These are phyloP conservation scores for Symbiodinium natans DNA, from an alignment of 73 alveolate species.

Conservation along the genomic window DNA sequence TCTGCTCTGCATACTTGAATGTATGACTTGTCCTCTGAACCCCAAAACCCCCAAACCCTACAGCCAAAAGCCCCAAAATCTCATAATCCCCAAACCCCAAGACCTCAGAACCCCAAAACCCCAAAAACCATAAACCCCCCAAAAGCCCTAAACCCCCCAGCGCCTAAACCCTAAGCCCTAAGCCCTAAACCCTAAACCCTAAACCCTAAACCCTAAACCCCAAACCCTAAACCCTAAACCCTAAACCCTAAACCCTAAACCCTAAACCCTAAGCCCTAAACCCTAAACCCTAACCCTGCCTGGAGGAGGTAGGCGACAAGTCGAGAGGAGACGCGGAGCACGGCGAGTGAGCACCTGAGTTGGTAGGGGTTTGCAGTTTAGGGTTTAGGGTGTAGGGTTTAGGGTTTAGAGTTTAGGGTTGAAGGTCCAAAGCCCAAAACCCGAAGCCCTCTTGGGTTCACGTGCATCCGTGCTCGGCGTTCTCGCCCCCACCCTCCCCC, in stretches of 20 bases:
- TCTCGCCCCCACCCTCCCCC: too few species aligned
- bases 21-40: too few species aligned
- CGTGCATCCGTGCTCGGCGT: too few species aligned
- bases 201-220: background rate
- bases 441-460: background rate
- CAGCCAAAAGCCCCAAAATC: too few species aligned
- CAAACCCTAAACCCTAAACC: background rate
- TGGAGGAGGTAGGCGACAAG: background rate
- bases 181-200: background rate
- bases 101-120: background rate
- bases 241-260: background rate
- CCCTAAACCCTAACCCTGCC: background rate
- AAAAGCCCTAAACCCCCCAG: background rate
- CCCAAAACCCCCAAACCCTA: too few species aligned
- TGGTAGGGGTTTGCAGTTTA: background rate
- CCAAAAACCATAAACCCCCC: background rate
- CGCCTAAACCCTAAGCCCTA: background rate
- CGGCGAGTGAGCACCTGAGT: background rate
- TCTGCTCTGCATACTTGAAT: too few species aligned
- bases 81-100: background rate
- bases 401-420: background rate
- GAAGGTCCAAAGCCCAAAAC: background rate
- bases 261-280: too few species aligned
- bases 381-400: background rate
- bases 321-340: background rate